A percentile compares a stretch with the other conserved stretches of the same genome.
These are phyloP conservation scores for Dicorynia guianensis DNA, from an alignment of 306 rosid species.

Conservation along the genomic window DNA sequence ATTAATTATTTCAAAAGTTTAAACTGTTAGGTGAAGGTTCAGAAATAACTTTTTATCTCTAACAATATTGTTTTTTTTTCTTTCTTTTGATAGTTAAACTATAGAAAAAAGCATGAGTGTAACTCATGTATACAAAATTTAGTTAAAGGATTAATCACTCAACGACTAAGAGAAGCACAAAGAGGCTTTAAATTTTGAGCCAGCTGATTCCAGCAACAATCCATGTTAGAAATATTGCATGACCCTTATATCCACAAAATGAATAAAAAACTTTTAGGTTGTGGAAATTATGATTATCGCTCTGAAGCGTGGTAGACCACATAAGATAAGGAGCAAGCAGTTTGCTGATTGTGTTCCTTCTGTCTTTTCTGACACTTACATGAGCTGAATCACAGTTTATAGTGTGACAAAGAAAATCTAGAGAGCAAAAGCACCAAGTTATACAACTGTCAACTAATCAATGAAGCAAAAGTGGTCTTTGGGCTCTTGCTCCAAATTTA, in stretches of 20 bases:
- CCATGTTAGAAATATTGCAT: constrained; percentile 19
- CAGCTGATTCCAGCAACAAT: constrained; percentile 10
- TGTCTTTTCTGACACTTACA: not conserved
- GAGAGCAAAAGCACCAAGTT: too few species aligned
- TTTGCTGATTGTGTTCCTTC: constrained; percentile 23
- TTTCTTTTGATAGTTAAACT: constrained; percentile 23
- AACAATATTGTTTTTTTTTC: constrained; percentile 10
- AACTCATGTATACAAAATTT: constrained; percentile 30
- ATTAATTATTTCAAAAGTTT: too few species aligned
- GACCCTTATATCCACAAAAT: not conserved
- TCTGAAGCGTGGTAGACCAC: constrained; percentile 8
- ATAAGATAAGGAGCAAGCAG: constrained; percentile 3
- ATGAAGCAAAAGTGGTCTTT: too few species aligned
- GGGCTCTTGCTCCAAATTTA: too few species aligned
- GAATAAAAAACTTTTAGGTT: not conserved
- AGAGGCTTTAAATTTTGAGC: constrained; percentile 15
- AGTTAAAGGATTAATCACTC: constrained; percentile 32
- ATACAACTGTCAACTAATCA: too few species aligned
- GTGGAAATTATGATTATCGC: not conserved
- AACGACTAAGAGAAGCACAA: not conserved
- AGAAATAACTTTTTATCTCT: too few species aligned
- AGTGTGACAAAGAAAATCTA: too few species aligned
- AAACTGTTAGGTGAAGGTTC: too few species aligned
- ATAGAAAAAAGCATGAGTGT: constrained; percentile 34
- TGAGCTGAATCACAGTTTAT: too few species aligned